phyloP scores from a whole-genome alignment of 23 red algal genomes.

The Chondrus crispus region DNA sequence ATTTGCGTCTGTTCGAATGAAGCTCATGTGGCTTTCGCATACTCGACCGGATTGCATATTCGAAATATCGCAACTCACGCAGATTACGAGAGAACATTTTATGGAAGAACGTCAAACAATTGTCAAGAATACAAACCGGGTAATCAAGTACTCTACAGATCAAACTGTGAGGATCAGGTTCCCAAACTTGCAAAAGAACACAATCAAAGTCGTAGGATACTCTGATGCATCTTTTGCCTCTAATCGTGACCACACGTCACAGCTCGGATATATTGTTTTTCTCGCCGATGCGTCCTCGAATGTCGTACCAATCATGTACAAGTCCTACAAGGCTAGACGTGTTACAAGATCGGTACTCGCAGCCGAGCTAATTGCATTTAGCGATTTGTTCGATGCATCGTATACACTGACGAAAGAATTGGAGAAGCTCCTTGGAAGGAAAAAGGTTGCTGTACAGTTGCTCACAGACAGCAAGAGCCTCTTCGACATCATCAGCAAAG shows the following conservation, averaged over 20 bases:
- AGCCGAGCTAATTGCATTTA: neutral
- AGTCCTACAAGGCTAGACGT: neutral
- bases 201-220: neutral
- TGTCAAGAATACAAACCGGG: neutral
- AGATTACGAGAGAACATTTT: neutral
- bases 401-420: neutral
- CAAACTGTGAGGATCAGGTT: neutral
- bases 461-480: constrained; percentile 7
- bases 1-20: neutral
- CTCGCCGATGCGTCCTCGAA: neutral
- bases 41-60: neutral
- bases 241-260: neutral
- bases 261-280: neutral
- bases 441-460: neutral
- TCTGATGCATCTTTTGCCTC: neutral
- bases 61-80: neutral
- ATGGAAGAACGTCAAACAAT: neutral
- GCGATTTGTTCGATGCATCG: neutral
- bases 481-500: constrained; percentile 24
- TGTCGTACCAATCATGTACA: neutral
- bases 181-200: neutral
- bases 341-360: neutral
- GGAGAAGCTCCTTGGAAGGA: neutral
- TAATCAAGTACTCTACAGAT: neutral
- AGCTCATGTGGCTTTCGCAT: neutral